Conservation (phyloP, 1,139 yeast species). For the Komagataea norvegica region DNA sequence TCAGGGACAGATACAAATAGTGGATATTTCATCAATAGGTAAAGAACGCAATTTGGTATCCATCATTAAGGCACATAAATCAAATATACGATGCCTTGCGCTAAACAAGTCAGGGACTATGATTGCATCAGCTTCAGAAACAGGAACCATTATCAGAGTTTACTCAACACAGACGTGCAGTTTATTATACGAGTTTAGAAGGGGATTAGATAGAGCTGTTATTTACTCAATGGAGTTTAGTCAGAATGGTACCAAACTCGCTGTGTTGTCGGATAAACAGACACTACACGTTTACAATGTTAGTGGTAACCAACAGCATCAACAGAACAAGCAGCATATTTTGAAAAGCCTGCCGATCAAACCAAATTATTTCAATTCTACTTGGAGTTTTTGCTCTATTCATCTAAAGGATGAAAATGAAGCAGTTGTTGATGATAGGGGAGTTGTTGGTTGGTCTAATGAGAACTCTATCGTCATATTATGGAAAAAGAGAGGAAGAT, state of each 20-base stretch:
- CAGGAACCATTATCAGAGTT: constrained; percentile 81
- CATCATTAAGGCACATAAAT: constrained; percentile 79
- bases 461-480: constrained; percentile 61
- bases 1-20: constrained; percentile 34
- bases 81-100: constrained; percentile 61
- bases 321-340: constrained; percentile 59
- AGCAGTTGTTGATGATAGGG: constrained; percentile 41
- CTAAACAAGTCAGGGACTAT: constrained; percentile 69
- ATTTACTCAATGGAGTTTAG: constrained; percentile 82
- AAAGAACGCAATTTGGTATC: constrained; percentile 55
- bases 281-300: constrained; percentile 81
- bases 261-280: constrained; percentile 82
- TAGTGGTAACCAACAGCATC: constrained; percentile 23
- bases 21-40: constrained; percentile 25
- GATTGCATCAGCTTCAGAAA: constrained; percentile 83
- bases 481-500: constrained; percentile 67
- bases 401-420: constrained; percentile 43
- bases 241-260: constrained; percentile 68
- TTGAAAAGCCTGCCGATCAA: constrained; percentile 58
- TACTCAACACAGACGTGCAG: constrained; percentile 75
- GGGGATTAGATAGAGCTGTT: constrained; percentile 82
- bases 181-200: constrained; percentile 71
- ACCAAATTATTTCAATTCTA: constrained; percentile 74
- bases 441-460: constrained; percentile 76
- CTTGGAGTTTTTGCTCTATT: constrained; percentile 86